Percentiles rank a stretch among this genome's conserved stretches.
Evolutionary conservation across 2,329 filamentous ascomycete genomes (phyloP).

Genomic region (Claviceps pazoutovae): DNA sequence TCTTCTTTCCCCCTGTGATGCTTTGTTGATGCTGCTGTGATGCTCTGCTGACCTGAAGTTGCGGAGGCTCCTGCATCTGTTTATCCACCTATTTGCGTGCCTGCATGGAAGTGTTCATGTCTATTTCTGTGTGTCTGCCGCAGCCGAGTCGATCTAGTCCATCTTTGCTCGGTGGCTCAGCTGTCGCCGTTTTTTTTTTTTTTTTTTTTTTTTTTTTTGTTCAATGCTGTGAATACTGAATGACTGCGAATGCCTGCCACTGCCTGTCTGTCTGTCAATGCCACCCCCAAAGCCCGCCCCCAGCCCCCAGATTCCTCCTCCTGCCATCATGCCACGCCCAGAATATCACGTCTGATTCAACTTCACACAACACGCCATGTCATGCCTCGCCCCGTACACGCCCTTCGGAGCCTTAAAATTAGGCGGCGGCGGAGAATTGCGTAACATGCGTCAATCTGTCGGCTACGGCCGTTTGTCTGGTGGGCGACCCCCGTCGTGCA

Average conservation of each 20-base stretch:
- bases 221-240: background rate
- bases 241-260: background rate
- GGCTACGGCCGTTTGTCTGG: background rate
- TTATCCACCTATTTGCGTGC: background rate
- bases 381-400: background rate
- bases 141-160: background rate
- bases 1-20: background rate
- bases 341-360: background rate
- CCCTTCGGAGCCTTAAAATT: background rate
- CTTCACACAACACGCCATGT: background rate
- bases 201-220: no score
- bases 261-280: background rate
- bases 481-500: background rate
- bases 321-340: background rate
- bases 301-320: background rate
- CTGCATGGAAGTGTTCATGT: background rate
- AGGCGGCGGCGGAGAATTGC: slow-evolving; percentile 4
- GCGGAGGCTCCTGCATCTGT: no score
- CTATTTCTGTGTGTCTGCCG: background rate
- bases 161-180: background rate
- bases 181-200: background rate
- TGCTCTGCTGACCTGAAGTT: no score
- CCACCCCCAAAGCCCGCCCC: background rate
- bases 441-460: background rate
- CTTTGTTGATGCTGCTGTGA: no score